A percentile compares a stretch with the other conserved stretches of the same genome.
Evolutionary conservation across 345 rosid genomes (phyloP).

Genomic region (Ceriops zippeliana): DNA sequence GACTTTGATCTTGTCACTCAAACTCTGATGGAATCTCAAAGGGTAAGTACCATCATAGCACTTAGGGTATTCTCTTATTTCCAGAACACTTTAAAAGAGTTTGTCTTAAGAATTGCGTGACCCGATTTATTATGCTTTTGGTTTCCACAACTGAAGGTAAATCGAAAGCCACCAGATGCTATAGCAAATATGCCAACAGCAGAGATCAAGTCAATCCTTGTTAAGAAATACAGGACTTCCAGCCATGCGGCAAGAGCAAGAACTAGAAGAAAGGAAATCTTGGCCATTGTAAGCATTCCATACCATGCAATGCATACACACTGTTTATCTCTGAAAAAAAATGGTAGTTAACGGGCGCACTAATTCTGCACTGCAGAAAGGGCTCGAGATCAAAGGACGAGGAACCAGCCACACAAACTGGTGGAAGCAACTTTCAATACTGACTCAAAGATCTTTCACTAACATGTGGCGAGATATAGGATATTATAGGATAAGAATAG

Average conservation of each 20-base stretch:
- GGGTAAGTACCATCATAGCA: constrained; percentile 9
- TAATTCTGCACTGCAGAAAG: constrained; percentile 38
- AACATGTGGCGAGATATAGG: constrained; percentile 56
- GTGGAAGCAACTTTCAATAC: constrained; percentile 41
- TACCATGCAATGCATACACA: not conserved
- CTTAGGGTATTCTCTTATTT: not conserved
- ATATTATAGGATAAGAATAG: constrained; percentile 51
- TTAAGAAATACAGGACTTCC: constrained; percentile 39
- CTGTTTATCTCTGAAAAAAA: not conserved
- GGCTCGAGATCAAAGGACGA: constrained; percentile 17
- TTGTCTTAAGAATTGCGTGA: no score
- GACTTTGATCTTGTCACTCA: constrained; percentile 40
- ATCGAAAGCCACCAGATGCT: constrained; percentile 30
- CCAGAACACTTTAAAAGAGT: not conserved
- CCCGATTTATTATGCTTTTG: not conserved
- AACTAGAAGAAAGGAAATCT: constrained; percentile 36
- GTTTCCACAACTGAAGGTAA: constrained; percentile 25
- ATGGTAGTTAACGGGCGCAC: not conserved
- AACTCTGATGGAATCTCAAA: constrained; percentile 14
- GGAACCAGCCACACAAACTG: constrained; percentile 31
- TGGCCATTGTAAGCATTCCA: constrained; percentile 32
- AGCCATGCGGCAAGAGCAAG: constrained; percentile 32
- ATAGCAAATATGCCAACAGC: constrained; percentile 32
- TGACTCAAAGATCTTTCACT: constrained; percentile 39
- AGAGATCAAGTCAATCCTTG: constrained; percentile 38